Conservation (phyloP, 768 basidiomycete species). For the Dioszegia hungarica region DNA sequence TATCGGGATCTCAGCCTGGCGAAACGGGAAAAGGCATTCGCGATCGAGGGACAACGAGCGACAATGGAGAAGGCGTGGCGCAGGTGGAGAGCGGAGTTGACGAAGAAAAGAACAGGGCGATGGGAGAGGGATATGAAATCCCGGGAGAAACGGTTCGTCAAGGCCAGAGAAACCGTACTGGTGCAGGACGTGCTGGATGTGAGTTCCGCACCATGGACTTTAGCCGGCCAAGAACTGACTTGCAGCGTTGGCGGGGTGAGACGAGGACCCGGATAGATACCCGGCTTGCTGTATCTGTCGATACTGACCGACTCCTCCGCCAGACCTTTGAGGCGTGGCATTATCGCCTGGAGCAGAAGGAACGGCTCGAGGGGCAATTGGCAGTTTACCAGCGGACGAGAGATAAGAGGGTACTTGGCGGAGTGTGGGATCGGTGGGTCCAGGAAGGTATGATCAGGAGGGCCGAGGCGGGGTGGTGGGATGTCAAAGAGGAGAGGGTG, state of each 20-base stretch:
- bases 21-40: constrained; percentile 1
- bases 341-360: constrained; percentile 8
- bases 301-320: background rate
- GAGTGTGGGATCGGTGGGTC: constrained; percentile 8
- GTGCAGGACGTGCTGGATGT: constrained; percentile 10
- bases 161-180: background rate
- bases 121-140: constrained; percentile 30
- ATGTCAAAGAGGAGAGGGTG: background rate
- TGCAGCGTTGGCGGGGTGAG: constrained; percentile 9
- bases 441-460: constrained; percentile 1
- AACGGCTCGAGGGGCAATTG: constrained; percentile 4
- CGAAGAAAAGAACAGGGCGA: constrained; percentile 11
- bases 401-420: background rate
- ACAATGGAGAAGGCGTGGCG: constrained; percentile 5
- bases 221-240: background rate
- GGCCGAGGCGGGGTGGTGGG: background rate
- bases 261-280: background rate
- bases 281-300: background rate
- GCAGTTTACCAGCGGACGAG: constrained; percentile 1
- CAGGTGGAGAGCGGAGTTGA: constrained; percentile 16
- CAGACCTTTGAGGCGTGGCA: constrained; percentile 3
- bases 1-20: constrained; percentile 11
- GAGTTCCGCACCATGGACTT: constrained; percentile 1
- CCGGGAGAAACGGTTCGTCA: constrained; percentile 16
- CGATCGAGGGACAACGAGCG: background rate